A percentile compares a stretch with the other conserved stretches of the same genome.
These are phyloP conservation scores for Talaromyces sp. DNA, from an alignment of 2,329 filamentous ascomycete genomes.

Conservation along the genomic window DNA sequence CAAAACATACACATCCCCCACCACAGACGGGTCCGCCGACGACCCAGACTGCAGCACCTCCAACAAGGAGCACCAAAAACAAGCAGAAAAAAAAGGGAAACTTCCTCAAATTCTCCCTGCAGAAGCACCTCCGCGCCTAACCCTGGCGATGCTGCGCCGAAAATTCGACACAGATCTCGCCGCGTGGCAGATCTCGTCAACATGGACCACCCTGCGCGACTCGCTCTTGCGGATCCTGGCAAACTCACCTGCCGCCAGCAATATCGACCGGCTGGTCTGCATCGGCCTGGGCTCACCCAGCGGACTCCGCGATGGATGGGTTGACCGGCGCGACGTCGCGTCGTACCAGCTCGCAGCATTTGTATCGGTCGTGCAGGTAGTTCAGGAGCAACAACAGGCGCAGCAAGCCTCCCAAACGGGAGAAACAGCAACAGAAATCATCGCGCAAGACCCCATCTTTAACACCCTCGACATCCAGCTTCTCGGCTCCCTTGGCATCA, in stretches of 20 bases:
- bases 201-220: slow-evolving; percentile 20
- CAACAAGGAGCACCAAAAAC: background rate
- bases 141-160: slow-evolving; percentile 22
- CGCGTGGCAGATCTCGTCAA: slow-evolving; percentile 5
- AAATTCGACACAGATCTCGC: slow-evolving; percentile 23
- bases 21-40: slow-evolving; percentile 9
- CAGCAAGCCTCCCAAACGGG: background rate
- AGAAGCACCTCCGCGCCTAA: slow-evolving; percentile 30
- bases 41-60: background rate
- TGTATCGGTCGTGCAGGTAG: slow-evolving; percentile 20
- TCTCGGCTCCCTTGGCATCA: slow-evolving; percentile 29
- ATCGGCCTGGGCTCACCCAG: slow-evolving; percentile 38
- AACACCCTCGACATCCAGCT: slow-evolving; percentile 35
- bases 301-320: slow-evolving; percentile 38
- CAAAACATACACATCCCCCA: background rate
- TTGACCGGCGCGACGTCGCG: slow-evolving; percentile 35
- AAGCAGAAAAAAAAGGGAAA: background rate
- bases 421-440: slow-evolving; percentile 20
- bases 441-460: slow-evolving; percentile 52
- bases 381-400: background rate
- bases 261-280: slow-evolving; percentile 30
- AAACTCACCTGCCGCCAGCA: background rate
- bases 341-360: slow-evolving; percentile 38
- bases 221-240: slow-evolving; percentile 15
- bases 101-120: slow-evolving; percentile 23